A percentile compares a stretch with the other conserved stretches of the same genome.
Evolutionary conservation across 495 filamentous ascomycete species (phyloP).

Genomic region (Hypomontagnella monticulosa): DNA sequence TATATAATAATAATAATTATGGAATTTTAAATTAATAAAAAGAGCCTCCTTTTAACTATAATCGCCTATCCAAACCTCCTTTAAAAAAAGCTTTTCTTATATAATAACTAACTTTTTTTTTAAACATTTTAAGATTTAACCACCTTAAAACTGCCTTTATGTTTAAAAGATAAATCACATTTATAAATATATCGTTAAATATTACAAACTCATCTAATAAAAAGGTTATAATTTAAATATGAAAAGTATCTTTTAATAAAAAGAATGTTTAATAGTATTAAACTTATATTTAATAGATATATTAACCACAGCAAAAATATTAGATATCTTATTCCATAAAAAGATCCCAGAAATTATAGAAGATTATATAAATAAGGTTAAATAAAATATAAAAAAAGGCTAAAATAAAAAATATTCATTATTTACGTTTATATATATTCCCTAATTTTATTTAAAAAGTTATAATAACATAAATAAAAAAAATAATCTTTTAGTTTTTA

Average conservation of each 20-base stretch:
- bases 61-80: neutral
- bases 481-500: neutral
- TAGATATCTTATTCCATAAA: neutral
- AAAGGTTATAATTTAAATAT: neutral
- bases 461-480: neutral
- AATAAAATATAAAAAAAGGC: neutral
- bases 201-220: neutral
- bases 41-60: neutral
- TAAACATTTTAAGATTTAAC: neutral
- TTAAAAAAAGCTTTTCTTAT: neutral
- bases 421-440: neutral
- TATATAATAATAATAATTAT: neutral
- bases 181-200: neutral
- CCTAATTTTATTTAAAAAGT: neutral
- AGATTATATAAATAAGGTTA: neutral
- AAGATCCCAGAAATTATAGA: neutral
- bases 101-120: neutral
- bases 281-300: neutral
- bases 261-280: neutral
- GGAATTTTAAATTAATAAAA: neutral
- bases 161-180: neutral
- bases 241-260: neutral
- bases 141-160: neutral
- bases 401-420: neutral
- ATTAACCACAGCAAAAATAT: neutral